Base-by-base conservation (phyloP, 345 rosid genomes). In the Eucalyptus leucophloia region DNA sequence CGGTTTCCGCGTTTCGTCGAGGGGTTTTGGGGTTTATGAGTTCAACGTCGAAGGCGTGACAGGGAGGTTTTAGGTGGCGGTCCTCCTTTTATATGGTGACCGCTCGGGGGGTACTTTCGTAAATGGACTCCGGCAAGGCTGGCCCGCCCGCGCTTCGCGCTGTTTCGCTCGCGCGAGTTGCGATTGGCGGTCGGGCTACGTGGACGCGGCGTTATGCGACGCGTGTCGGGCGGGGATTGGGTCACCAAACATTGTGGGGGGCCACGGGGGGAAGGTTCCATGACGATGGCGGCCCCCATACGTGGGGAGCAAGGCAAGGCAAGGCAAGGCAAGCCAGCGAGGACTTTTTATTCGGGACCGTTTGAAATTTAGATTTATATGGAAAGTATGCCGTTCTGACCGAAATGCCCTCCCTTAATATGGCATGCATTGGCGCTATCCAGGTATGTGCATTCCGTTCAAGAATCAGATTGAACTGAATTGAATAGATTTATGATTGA, bases 401-500 rank as follows among this genome's bases (percentile, higher is more conserved):
- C 58, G 37, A 51, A 86, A 28, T 51, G n/a, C 87, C 34, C 83
- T 26, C 18, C 40, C 44, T 10, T 37, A 18, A 19, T 5, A 72
- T 19, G 82, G 45, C 82, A 19, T 10, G 45, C 45, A 6, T 37
- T 10, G 45, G 28, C 82, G 23, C 82, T 19, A 21, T 3, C 28
- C 2, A 19, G 2, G 24, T 0, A 53, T 3, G 26, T 21, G 26
- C 26, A 53, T 53, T 53, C 11, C 0, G 11, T 53, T 0, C 11
- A 0, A 21, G 11, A 8, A 53, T 53, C 1, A 5, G 26, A 21
- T 53, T 53, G 58, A 53, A 53, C 11, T 53, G 11, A 53, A 53
- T 53, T 0, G 11, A 19, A 53, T 4, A 53, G 2, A 53, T 53
- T 53, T 19, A 18, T 51, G 56, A 53, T 0, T 19, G 0, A 7